Evolutionary conservation across 2,329 filamentous ascomycete genomes (phyloP).

Genomic region (Diaporthe australafricana): DNA sequence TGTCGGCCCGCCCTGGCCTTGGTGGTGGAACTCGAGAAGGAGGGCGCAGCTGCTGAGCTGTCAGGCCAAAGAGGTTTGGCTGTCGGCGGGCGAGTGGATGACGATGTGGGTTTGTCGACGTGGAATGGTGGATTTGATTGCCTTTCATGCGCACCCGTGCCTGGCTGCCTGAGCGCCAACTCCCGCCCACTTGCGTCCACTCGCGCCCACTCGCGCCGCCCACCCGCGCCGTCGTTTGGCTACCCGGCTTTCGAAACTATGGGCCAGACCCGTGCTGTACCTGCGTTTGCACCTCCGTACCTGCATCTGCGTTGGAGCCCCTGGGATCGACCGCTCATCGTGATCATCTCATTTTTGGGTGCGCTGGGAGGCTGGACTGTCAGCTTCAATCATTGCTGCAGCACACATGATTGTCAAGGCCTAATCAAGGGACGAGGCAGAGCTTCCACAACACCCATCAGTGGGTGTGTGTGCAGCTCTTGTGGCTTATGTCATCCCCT

Average conservation of each 20-base stretch:
- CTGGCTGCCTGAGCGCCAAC: conserved; percentile 2
- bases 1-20: conserved; percentile 22
- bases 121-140: conserved; percentile 17
- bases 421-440: no score
- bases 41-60: conserved; percentile 17
- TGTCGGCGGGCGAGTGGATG: not conserved
- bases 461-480: no score
- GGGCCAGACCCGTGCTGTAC: conserved; percentile 2
- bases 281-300: conserved; percentile 2
- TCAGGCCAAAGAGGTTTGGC: conserved; percentile 8
- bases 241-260: not conserved
- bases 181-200: not conserved
- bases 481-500: no score
- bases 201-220: not conserved
- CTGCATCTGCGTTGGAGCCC: not conserved
- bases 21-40: not conserved
- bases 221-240: conserved; percentile 1
- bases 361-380: not conserved
- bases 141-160: not conserved
- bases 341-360: not conserved
- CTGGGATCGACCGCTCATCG: not conserved
- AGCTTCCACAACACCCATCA: no score
- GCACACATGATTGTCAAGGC: not conserved
- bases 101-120: not conserved
- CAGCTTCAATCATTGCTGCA: not conserved